Conservation (phyloP, 2,329 filamentous ascomycete species). For the Hypoxylon sp. region DNA sequence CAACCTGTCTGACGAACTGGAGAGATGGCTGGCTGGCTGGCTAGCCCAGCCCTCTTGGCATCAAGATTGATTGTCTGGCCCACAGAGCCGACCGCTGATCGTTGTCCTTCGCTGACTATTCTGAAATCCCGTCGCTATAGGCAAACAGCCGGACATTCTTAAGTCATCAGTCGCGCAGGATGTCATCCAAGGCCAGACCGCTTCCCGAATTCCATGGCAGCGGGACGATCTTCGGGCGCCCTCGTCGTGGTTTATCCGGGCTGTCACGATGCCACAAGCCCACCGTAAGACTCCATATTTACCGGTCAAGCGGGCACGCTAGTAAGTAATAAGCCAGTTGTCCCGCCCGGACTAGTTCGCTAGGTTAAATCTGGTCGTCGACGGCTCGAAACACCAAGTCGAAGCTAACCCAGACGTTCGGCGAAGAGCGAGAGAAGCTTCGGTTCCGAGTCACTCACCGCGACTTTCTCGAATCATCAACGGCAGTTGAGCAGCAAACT, state of each 20-base stretch:
- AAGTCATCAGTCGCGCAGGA: slow-evolving; percentile 17
- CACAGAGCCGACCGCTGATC: slow-evolving; percentile 20
- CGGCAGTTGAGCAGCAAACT: not conserved
- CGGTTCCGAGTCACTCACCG: slow-evolving; percentile 8
- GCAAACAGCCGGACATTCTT: slow-evolving; percentile 12
- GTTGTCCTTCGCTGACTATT: slow-evolving; percentile 18
- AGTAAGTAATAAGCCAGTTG: slow-evolving; percentile 15
- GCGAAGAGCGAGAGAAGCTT: slow-evolving; percentile 3
- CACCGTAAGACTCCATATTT: slow-evolving; percentile 15
- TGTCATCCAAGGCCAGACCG: slow-evolving; percentile 13
- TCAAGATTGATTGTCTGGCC: slow-evolving; percentile 27
- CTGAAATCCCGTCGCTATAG: slow-evolving; percentile 12
- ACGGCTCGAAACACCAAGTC: slow-evolving; percentile 11
- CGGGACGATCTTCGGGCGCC: slow-evolving; percentile 17
- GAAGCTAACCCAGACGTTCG: no score
- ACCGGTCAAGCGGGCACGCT: slow-evolving; percentile 20
- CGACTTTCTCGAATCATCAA: slow-evolving; percentile 2
- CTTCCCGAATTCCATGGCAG: slow-evolving; percentile 11
- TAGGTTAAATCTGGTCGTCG: slow-evolving; percentile 19
- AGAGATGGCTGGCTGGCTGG: slow-evolving; percentile 15
- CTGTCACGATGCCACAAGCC: slow-evolving; percentile 6
- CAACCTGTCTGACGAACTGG: no score
- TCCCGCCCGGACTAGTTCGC: slow-evolving; percentile 15
- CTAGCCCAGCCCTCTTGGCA: slow-evolving; percentile 31
- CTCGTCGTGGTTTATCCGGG: slow-evolving; percentile 9